Evolutionary conservation across 805 yeast species (phyloP), one percentile per base, ranked within the genome.

Genomic region (Yarrowia osloensis): DNA sequence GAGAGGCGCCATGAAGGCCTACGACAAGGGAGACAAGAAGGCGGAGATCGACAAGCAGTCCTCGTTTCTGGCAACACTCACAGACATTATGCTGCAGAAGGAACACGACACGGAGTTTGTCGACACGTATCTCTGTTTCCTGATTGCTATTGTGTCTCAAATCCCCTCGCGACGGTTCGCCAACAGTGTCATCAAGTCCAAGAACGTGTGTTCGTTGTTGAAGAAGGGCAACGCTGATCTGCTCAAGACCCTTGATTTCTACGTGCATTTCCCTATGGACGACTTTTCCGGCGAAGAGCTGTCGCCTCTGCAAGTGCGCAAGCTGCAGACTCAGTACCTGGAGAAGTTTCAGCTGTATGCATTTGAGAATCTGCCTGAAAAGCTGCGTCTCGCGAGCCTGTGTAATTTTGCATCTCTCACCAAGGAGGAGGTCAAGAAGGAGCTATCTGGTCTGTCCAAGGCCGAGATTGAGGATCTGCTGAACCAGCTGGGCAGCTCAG

Each of bases 161-260:
- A 70, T 80, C 7, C 82, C 84, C 0, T 78, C 84, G 0, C 74
- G 85, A 67, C 70, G 78, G 54, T 81, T 74, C 57, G 61, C 76
- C 5, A 77, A 74, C 65, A 68, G 77, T 0, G 39, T 81, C 2
- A 33, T 81, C 33, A 73, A 73, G 17, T 75, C 76, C 22, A 19
- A 68, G 24, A 72, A 73, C 55, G 71, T 78, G 26, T n/a, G 72
- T 7, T 70, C 75, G 1, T 46, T 62, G 11, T 13, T 74, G 13
- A 61, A 46, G 28, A 44, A 44, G 26, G 44, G 66, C 7, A 61
- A 61, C 22, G 22, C 37, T 8, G 31, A 13, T 24, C 35, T 59
- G 8, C 44, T 39, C 19, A 65, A 40, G 1, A 46, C 72, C 1
- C 66, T 78, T 6, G 69, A 70, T 11, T 74, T 75, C 52, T 77